Evolutionary conservation across 2,329 filamentous ascomycete genomes (phyloP).

Genomic region (Calonectria honghensis): DNA sequence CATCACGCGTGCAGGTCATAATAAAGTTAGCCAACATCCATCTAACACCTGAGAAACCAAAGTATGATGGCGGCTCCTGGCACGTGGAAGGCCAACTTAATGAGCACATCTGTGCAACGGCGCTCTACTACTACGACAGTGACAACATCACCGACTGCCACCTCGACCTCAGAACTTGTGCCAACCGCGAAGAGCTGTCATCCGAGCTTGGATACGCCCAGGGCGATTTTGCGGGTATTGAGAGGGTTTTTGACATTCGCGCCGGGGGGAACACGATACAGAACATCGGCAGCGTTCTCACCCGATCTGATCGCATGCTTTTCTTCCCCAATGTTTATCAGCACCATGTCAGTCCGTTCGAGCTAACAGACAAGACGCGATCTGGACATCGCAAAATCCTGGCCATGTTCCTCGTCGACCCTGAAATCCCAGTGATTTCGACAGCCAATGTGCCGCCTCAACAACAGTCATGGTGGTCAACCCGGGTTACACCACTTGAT

Average conservation of each 20-base stretch:
- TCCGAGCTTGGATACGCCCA: constrained; percentile 44
- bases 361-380: constrained; percentile 69
- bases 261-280: constrained; percentile 52
- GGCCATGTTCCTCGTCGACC: constrained; percentile 77
- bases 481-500: constrained; percentile 2
- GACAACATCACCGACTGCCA: constrained; percentile 74
- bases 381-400: constrained; percentile 77
- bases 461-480: constrained; percentile 62
- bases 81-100: constrained; percentile 75
- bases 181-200: constrained; percentile 56
- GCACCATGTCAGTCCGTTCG: constrained; percentile 71
- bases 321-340: constrained; percentile 74
- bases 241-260: constrained; percentile 60
- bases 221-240: constrained; percentile 59
- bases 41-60: constrained; percentile 74
- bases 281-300: constrained; percentile 68
- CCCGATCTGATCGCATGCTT: constrained; percentile 68
- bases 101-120: constrained; percentile 78
- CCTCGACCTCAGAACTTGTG: constrained; percentile 70
- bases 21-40: constrained; percentile 78
- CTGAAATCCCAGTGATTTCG: constrained; percentile 65
- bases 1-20: constrained; percentile 73
- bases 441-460: constrained; percentile 68
- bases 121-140: constrained; percentile 77
- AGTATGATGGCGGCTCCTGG: constrained; percentile 72